Conservation (phyloP, 192 early-diverging fungal genomes). For the Podila epicladia region DNA sequence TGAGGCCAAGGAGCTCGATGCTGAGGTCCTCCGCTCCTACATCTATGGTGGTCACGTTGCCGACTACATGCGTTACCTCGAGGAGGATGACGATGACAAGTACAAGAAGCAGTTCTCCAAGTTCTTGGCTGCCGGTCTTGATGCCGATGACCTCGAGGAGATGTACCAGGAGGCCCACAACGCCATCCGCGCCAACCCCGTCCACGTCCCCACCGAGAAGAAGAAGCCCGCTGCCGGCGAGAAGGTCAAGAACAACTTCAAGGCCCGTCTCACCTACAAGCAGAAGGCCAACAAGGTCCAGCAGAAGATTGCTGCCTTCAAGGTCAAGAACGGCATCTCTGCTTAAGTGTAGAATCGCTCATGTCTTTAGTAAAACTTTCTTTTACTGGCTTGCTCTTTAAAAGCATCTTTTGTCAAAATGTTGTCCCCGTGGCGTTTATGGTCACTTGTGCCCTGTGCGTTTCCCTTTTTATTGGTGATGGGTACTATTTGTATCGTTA, state of each 20-base stretch:
- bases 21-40: constrained; percentile 93
- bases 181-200: constrained; percentile 94
- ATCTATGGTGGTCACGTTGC: constrained; percentile 98
- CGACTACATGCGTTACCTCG: constrained; percentile 98
- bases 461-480: no score
- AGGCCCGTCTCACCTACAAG: constrained; percentile 86
- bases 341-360: constrained; percentile 37
- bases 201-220: constrained; percentile 72
- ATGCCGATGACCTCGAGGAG: constrained; percentile 93
- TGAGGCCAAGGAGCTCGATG: constrained; percentile 87
- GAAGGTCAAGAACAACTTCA: constrained; percentile 76
- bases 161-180: constrained; percentile 94
- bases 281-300: constrained; percentile 88
- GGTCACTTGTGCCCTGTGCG: no score
- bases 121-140: constrained; percentile 90
- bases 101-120: constrained; percentile 96
- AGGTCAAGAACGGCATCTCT: constrained; percentile 54
- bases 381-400: no score
- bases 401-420: no score
- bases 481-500: no score
- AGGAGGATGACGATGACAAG: constrained; percentile 98
- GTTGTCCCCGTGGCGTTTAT: no score
- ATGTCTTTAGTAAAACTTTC: constrained; percentile 17
- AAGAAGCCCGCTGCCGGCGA: constrained; percentile 76
- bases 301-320: constrained; percentile 90